Evolutionary conservation across 164 flowering plant genomes (phyloP).

Genomic region (Kalanchoe fedtschenkoi): DNA sequence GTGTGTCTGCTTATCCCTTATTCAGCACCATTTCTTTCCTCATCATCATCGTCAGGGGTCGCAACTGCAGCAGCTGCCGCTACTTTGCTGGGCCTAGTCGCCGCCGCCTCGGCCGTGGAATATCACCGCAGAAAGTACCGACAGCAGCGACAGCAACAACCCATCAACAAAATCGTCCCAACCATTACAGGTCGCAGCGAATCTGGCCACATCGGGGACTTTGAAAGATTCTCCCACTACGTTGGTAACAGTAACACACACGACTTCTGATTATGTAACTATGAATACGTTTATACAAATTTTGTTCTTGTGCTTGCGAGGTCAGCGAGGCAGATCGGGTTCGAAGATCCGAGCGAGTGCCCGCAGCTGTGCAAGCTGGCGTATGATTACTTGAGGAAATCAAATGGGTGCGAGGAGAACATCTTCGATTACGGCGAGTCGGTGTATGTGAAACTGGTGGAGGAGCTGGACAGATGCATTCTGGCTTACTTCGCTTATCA

Average conservation of each 20-base stretch:
- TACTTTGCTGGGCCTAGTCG: slow-evolving; percentile 26
- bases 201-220: slow-evolving; percentile 39
- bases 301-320: no score
- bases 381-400: slow-evolving; percentile 43
- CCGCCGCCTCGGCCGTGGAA: slow-evolving; percentile 21
- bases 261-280: no score
- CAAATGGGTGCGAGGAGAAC: slow-evolving; percentile 41
- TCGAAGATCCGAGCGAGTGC: slow-evolving; percentile 46
- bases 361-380: slow-evolving; percentile 52
- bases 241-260: no score
- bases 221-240: slow-evolving; percentile 71
- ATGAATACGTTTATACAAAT: no score
- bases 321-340: slow-evolving; percentile 84
- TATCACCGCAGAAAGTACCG: slow-evolving; percentile 9
- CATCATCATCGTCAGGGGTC: not conserved
- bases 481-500: slow-evolving; percentile 73
- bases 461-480: slow-evolving; percentile 75
- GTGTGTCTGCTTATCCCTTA: no score
- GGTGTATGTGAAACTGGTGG: slow-evolving; percentile 45
- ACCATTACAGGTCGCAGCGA: slow-evolving; percentile 24
- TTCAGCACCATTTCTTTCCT: no score
- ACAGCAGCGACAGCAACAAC: not conserved
- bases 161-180: slow-evolving; percentile 21
- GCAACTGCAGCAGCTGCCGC: slow-evolving; percentile 16
- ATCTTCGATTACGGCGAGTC: slow-evolving; percentile 50